Evolutionary conservation across 2,329 filamentous ascomycete species (phyloP).

Genomic region (Capronia coronata): DNA sequence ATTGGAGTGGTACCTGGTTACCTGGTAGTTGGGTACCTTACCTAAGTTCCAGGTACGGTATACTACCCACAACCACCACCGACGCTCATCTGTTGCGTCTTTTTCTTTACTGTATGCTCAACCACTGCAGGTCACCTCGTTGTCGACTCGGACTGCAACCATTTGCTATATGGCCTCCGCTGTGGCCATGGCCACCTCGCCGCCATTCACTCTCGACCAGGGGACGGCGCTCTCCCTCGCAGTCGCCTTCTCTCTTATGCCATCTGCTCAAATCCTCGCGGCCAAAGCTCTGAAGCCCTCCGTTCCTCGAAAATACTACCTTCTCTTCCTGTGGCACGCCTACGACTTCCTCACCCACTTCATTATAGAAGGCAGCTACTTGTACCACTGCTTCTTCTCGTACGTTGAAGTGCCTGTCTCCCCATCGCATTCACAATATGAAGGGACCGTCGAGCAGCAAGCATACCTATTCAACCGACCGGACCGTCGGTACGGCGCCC

Average conservation of each 20-base stretch:
- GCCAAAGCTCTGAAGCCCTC: slow-evolving; percentile 47
- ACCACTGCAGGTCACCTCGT: too few relatives aligned
- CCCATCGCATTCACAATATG: slow-evolving; percentile 29
- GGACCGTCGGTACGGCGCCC: slow-evolving; percentile 53
- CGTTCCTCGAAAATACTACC: slow-evolving; percentile 49
- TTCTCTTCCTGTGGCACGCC: slow-evolving; percentile 89
- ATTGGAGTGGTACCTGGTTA: too few relatives aligned
- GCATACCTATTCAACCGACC: slow-evolving; percentile 49
- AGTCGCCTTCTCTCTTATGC: slow-evolving; percentile 50
- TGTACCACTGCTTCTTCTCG: slow-evolving; percentile 89
- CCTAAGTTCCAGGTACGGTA: too few relatives aligned
- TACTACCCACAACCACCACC: too few relatives aligned
- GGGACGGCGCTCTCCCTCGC: slow-evolving; percentile 51
- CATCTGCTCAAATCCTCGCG: slow-evolving; percentile 47
- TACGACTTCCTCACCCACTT: slow-evolving; percentile 91
- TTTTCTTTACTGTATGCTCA: too few relatives aligned
- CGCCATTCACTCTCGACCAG: slow-evolving; percentile 35
- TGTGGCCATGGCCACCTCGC: slow-evolving; percentile 5
- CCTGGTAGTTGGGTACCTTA: too few relatives aligned
- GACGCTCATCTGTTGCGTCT: too few relatives aligned
- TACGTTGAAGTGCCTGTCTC: slow-evolving; percentile 43
- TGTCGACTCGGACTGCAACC: too few relatives aligned
- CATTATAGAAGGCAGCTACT: slow-evolving; percentile 80
- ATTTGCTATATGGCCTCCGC: slow-evolving; percentile 17
- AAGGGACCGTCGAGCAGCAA: slow-evolving; percentile 17